Conservation (phyloP, 768 basidiomycete genomes). For the Cystofilobasidium macerans region DNA sequence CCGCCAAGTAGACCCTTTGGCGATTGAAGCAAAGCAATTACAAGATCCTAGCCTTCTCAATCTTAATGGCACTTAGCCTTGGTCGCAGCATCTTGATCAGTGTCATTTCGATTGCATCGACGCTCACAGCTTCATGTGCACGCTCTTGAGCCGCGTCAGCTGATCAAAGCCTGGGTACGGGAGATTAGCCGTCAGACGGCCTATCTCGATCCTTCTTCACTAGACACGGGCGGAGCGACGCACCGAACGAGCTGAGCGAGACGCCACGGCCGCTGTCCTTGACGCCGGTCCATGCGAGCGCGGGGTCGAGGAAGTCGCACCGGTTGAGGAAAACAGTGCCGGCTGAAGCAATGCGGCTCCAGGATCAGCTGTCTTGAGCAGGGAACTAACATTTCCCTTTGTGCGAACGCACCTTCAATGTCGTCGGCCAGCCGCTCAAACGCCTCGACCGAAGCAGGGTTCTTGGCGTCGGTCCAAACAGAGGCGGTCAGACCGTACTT, state of each 20-base stretch:
- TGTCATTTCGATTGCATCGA: too few relatives aligned
- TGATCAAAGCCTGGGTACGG: slow-evolving; percentile 33
- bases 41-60: too few relatives aligned
- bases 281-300: slow-evolving; percentile 85
- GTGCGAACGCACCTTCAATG: slow-evolving; percentile 45
- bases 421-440: slow-evolving; percentile 60
- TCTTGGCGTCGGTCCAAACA: slow-evolving; percentile 70
- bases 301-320: slow-evolving; percentile 86
- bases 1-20: neutral
- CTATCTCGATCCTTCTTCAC: too few relatives aligned
- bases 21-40: too few relatives aligned
- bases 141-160: slow-evolving; percentile 35
- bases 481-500: slow-evolving; percentile 89
- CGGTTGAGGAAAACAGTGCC: slow-evolving; percentile 93
- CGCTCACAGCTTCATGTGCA: slow-evolving; percentile 34
- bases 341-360: slow-evolving; percentile 29
- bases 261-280: slow-evolving; percentile 88
- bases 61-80: too few relatives aligned
- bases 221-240: neutral
- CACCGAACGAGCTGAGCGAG: slow-evolving; percentile 75
- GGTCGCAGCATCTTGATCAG: neutral
- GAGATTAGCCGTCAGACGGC: neutral
- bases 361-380: neutral
- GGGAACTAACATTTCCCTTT: neutral
- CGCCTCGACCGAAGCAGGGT: slow-evolving; percentile 52